A percentile compares a stretch with the other conserved stretches of the same genome.
These are phyloP conservation scores for Pestalotiopsis sp. DNA, from an alignment of 2,329 filamentous ascomycete genomes.

Conservation along the genomic window DNA sequence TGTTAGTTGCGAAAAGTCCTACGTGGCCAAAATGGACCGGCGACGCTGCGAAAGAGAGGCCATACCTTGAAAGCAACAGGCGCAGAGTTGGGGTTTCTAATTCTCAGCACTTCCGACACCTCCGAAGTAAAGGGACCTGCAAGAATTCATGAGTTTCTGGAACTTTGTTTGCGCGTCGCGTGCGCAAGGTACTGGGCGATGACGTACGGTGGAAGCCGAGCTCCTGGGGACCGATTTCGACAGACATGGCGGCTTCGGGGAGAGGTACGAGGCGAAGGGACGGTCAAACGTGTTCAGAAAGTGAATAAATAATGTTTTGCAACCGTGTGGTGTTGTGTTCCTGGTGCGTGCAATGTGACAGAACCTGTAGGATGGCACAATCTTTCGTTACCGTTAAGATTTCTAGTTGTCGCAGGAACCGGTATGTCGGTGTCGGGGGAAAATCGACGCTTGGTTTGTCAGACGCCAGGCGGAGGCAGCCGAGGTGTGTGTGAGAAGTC, in stretches of 20 bases:
- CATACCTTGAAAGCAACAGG: conserved; percentile 72
- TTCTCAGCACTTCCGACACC: conserved; percentile 64
- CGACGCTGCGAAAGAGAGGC: conserved; percentile 11
- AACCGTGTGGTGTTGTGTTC: not conserved
- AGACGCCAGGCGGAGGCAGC: conserved; percentile 3
- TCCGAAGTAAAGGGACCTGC: conserved; percentile 68
- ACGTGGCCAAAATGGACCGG: conserved; percentile 17
- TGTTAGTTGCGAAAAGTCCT: conserved; percentile 26
- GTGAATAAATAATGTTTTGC: not conserved
- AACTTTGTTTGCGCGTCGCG: conserved; percentile 11
- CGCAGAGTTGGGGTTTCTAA: conserved; percentile 63
- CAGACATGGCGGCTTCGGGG: conserved; percentile 67
- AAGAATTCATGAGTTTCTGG: conserved; percentile 21
- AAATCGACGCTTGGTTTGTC: conserved; percentile 3
- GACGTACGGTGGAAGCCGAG: conserved; percentile 88
- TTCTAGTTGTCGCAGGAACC: conserved; percentile 4
- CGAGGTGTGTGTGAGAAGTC: not conserved
- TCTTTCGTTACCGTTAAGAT: not conserved
- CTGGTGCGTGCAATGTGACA: not conserved
- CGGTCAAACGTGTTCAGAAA: not conserved
- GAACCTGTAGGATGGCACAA: not conserved
- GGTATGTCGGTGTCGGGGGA: conserved; percentile 1
- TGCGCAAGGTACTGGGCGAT: conserved; percentile 13
- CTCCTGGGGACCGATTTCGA: conserved; percentile 90
- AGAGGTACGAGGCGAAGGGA: not conserved